Evolutionary conservation across 495 filamentous ascomycete species (phyloP).

Genomic region (Penicillium ochrochloron): DNA sequence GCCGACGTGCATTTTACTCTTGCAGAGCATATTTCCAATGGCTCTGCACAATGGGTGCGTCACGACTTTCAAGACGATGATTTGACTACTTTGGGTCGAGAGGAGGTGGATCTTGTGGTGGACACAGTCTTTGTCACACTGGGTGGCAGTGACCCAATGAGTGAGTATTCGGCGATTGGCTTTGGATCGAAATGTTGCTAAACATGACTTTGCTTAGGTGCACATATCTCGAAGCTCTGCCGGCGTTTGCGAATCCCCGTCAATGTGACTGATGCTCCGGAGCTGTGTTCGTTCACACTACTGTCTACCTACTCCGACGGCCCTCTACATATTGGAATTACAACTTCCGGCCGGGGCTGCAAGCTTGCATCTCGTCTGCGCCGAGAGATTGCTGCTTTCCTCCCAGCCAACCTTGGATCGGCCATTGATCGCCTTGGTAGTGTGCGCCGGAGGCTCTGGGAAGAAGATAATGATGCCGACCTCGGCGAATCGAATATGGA

Average conservation of each 20-base stretch:
- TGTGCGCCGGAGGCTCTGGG: conserved; percentile 75
- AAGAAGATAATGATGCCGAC: conserved; percentile 70
- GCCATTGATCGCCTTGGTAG: conserved; percentile 80
- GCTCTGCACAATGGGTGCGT: conserved; percentile 72
- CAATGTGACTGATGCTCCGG: conserved; percentile 87
- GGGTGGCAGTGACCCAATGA: conserved; percentile 55
- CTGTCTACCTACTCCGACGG: conserved; percentile 88
- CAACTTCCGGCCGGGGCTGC: conserved; percentile 93
- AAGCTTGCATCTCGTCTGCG: conserved; percentile 91
- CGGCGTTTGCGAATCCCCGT: conserved; percentile 82
- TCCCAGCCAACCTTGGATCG: conserved; percentile 80
- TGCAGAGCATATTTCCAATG: conserved; percentile 70
- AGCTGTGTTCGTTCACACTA: conserved; percentile 88
- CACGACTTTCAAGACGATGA: conserved; percentile 75
- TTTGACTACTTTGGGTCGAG: conserved; percentile 73
- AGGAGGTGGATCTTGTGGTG: conserved; percentile 77
- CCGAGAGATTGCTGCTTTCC: conserved; percentile 78
- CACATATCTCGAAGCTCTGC: conserved; percentile 77
- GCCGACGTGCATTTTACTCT: conserved; percentile 72
- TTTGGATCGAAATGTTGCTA: neutral
- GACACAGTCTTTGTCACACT: conserved; percentile 91
- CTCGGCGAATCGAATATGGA: conserved; percentile 48
- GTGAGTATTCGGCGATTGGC: conserved; percentile 38
- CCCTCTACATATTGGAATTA: conserved; percentile 92
- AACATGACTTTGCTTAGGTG: conserved; percentile 41